Base-by-base conservation (phyloP, 2,329 filamentous ascomycete genomes). In the Mycosphaerella sp. region DNA sequence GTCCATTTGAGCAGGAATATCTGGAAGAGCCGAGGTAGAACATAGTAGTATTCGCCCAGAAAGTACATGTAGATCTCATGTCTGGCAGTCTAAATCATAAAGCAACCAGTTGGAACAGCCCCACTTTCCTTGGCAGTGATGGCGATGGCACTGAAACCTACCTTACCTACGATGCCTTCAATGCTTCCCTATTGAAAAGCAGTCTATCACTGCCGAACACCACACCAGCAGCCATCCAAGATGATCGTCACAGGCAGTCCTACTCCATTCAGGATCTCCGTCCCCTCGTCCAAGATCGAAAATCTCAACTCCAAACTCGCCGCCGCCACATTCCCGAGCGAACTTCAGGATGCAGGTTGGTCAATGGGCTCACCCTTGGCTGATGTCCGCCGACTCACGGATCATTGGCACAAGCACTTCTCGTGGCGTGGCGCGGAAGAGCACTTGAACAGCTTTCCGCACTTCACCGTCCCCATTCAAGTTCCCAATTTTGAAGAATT, bases 311-410 rank as follows among this genome's bases (percentile, higher is more conserved):
- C 74, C n/a, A 82, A 81, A 59, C 76, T 84, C 2, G 67, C 73
- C 0, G 69, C 75, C 2, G 68, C 79, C 2, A 72, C 74, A 12
- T 80, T 81, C 45, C 81, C 81, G 0, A 75, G 80, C 62, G 80
- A 83, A 26, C 53, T 79, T 14, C 69, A 79, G n/a, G 64, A 62
- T 40, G 70, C 74, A 3, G 70, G 63, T 46, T 80, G 80, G 80
- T 72, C 77, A 6, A 78, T 81, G 60, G 83, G 83, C 11, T 73
- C 78, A 6, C 82, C 82, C 0, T 66, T 84, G 0, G 68, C 71
- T 1, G 80, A 84, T 52, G 68, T 86, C 51, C 80, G 81, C 62
- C 73, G 80, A 6, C 71, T 86, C 21, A 72, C 76, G 1, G 67
- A 71, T 2, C 73, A 79, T 57, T 86, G 82, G 83, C 72, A 73